These are phyloP conservation scores for Ogataea neopini DNA, from an alignment of 805 yeast genomes.

Conservation along the genomic window DNA sequence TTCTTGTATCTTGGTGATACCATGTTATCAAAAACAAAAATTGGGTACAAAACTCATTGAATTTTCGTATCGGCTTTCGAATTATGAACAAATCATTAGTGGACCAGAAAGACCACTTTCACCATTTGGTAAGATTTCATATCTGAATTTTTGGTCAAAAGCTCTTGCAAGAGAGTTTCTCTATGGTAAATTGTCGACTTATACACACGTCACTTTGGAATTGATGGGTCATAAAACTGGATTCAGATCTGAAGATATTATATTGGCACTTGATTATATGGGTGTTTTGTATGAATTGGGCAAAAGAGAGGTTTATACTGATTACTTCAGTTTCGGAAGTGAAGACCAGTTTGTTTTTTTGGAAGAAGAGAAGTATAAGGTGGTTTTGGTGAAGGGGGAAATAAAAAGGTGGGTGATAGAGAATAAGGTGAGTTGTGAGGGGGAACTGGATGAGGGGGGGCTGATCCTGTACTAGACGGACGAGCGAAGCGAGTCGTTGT, in stretches of 20 bases:
- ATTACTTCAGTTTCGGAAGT: slow-evolving; percentile 28
- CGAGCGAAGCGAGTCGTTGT: background rate
- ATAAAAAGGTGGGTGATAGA: slow-evolving; percentile 33
- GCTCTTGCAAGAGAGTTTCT: slow-evolving; percentile 45
- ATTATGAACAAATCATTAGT: slow-evolving; percentile 61
- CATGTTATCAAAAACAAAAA: slow-evolving; percentile 82
- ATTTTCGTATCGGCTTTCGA: slow-evolving; percentile 77
- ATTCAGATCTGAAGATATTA: slow-evolving; percentile 60
- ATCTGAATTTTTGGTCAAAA: slow-evolving; percentile 74
- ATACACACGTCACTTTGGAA: slow-evolving; percentile 41
- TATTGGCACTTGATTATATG: slow-evolving; percentile 61
- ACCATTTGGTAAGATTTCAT: slow-evolving; percentile 74
- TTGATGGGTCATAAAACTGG: slow-evolving; percentile 60
- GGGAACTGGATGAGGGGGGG: slow-evolving; percentile 21
- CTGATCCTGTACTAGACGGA: slow-evolving; percentile 28
- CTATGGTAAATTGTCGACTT: slow-evolving; percentile 39
- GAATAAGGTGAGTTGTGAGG: slow-evolving; percentile 22
- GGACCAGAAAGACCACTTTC: slow-evolving; percentile 95
- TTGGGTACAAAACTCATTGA: slow-evolving; percentile 81
- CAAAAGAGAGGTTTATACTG: slow-evolving; percentile 26
- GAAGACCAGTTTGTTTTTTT: slow-evolving; percentile 24
- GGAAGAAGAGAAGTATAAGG: slow-evolving; percentile 26
- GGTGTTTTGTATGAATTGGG: slow-evolving; percentile 38
- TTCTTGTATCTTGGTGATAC: slow-evolving; percentile 89
- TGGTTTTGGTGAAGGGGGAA: slow-evolving; percentile 26